Conservation (phyloP, 805 yeast genomes). For the Starmerella riodocensis region DNA sequence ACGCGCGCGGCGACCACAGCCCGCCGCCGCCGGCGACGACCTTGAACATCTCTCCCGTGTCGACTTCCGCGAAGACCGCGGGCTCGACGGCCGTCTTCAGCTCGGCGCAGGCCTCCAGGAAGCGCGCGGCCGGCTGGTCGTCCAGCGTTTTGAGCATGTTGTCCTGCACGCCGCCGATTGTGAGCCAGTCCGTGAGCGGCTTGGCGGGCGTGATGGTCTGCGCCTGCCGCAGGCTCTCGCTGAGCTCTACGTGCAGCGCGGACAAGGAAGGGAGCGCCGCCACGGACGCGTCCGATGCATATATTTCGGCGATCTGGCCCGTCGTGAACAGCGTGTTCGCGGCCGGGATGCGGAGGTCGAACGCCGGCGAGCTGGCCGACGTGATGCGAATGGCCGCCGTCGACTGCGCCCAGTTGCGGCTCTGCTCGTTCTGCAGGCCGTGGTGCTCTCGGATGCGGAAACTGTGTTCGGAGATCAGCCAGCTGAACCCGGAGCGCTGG, state of each 20-base stretch:
- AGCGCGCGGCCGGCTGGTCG: conserved; percentile 43
- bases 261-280: conserved; percentile 7
- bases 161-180: conserved; percentile 39
- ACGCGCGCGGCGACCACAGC: conserved; percentile 60
- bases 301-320: conserved; percentile 19
- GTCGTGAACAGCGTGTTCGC: conserved; percentile 27
- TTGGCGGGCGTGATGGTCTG: conserved; percentile 14
- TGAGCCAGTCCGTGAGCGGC: conserved; percentile 22
- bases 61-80: conserved; percentile 21
- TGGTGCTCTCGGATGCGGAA: conserved; percentile 19
- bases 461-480: conserved; percentile 16
- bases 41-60: conserved; percentile 30
- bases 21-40: conserved; percentile 70
- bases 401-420: conserved; percentile 15
- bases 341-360: conserved; percentile 22
- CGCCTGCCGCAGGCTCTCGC: conserved; percentile 1
- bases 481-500: conserved; percentile 25
- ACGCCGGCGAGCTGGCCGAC: conserved; percentile 6
- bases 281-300: conserved; percentile 3
- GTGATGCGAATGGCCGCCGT: conserved; percentile 15
- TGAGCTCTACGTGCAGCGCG: conserved; percentile 18
- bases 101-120: conserved; percentile 30
- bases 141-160: conserved; percentile 49
- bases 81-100: conserved; percentile 16
- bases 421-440: conserved; percentile 1